Base-by-base conservation (phyloP, 768 basidiomycete genomes). In the Podaxis sp. region DNA sequence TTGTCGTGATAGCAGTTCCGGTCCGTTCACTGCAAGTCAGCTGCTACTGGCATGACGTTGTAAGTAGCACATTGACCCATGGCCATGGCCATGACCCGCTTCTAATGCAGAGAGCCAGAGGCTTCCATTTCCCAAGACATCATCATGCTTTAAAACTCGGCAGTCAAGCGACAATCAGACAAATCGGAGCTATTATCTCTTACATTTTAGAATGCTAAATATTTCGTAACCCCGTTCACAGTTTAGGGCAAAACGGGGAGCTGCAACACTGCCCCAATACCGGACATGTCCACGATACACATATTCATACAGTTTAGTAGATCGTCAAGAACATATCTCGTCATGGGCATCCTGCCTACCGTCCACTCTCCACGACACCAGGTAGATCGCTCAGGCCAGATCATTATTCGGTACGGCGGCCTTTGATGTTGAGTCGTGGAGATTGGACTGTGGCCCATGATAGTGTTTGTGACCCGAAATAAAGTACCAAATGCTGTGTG, bases 401-500 rank as follows among this genome's bases (percentile, higher is more conserved):
- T 53, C 49, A n/a, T 59, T 48, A 50, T 22, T 58, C 12, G 36
- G 60, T 22, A 15, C 56, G 37, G 54, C 40, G 5, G 51, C 61
- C 13, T 56, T 22, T 13, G 61, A 33, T 3, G 28, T n/a, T n/a
- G n/a, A 24, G 12, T 76, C 74, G 53, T 75, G 73, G 56, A 86
- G 65, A 70, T 84, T 84, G 56, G 85, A 82, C 65, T 79, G 77
- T 20, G 87, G 85, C n/a, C 87, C 87, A 41, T 76, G 76, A 66
- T 86, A 87, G 65, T 87, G 82, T 56, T 75, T 79, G 62, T 81
- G 82, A 24, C 84, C 87, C 33, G 80, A 75, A 24, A 79, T 60
- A 61, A 82, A 64, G 71, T 87, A 87, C 86, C 85, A 87, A 3
- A 75, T 56, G 40, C 83, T 80, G 60, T 62, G 64, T 50, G 49